Evolutionary conservation across 2,329 filamentous ascomycete species (phyloP), one percentile per base, ranked within the genome.

Genomic region (Rhexocercosporidium sp.): DNA sequence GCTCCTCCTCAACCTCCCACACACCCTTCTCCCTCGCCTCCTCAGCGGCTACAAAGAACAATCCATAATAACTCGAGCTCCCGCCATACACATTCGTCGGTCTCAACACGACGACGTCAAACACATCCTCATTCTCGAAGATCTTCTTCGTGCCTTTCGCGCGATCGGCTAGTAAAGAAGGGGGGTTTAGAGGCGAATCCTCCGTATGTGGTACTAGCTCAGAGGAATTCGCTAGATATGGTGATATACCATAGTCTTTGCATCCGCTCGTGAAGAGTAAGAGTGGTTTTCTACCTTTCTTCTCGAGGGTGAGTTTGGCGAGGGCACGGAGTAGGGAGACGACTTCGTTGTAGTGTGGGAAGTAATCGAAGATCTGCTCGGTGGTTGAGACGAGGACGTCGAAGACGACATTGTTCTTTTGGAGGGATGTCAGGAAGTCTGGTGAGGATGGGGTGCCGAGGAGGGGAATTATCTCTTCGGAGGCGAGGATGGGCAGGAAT

Each of bases 61-160:
- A 39, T 1, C 60, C 56, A 31, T 70, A 72, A 51, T 63, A 84
- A 73, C 81, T 83, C 20, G 79, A 79, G 8, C 77, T 79, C 51
- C 80, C 78, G 3, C 83, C 83, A 71, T 80, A 84, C 0, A 86
- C 78, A 12, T 79, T 81, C 0, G 83, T 85, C 4, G 83, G 82
- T 3, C 83, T 77, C 2, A 84, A 66, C 0, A 85, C 69, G 0
- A 79, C 78, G 0, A 79, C 80, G 54, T 84, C 81, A 66, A 85
- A 84, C 0, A 79, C 67, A 34, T 79, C 76, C 0, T 39, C 25
- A 47, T 82, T 71, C 5, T 81, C 75, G 20, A 84, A 78, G 49
- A 80, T 77, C n/a, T 75, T 73, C 3, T 77, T 49, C 0, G 79
- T 77, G 22, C 76, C 73, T 1, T 73, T 68, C 0, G 79, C 75